Evolutionary conservation across 2,329 filamentous ascomycete species (phyloP), one percentile per base, ranked within the genome.

Genomic region (Cladosporium sphaerospermum): DNA sequence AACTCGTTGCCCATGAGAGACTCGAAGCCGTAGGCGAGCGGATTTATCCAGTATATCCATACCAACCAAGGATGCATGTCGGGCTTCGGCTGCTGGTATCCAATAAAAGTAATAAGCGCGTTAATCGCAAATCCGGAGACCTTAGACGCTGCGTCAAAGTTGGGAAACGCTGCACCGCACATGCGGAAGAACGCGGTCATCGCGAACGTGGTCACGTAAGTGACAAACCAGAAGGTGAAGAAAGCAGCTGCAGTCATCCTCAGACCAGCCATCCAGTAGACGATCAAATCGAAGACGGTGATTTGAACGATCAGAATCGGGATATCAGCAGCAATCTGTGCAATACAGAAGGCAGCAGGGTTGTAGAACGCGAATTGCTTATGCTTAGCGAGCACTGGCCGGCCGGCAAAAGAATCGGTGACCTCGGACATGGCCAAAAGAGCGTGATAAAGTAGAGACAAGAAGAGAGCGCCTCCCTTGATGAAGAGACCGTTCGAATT

Each of bases 351-450:
- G 1, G 65, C 64, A 2, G 65, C 59, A 9, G 68, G 67, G 45
- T 67, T 67, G 53, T 68, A 69, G 40, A 66, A 61, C 9, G 72
- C 70, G 54, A 74, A 76, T 3, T 62, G 61, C 23, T 66, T 65
- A 43, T 76, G 74, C 56, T 75, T 76, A 45, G 71, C 69, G 10
- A 76, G 66, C 28, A 77, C 74, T 2, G 73, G 71, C 13, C 74
- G 66, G 48, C 73, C 71, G 6, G 64, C 64, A 55, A 73, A 75
- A 11, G 74, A 63, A 18, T 80, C 76, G 0, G 77, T 83, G 1
- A 88, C 83, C 64, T 88, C 84, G 0, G 83, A 78, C 74, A 87
- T 80, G n/a, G 81, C 75, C 3, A 85, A 63, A 6, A 87, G 67
- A 54, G 76, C 74, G 63, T 85, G 83, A 66, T 79, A 83, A 0